Conservation (phyloP, 169 alveolate genomes). For the Cystoisospora suis region DNA sequence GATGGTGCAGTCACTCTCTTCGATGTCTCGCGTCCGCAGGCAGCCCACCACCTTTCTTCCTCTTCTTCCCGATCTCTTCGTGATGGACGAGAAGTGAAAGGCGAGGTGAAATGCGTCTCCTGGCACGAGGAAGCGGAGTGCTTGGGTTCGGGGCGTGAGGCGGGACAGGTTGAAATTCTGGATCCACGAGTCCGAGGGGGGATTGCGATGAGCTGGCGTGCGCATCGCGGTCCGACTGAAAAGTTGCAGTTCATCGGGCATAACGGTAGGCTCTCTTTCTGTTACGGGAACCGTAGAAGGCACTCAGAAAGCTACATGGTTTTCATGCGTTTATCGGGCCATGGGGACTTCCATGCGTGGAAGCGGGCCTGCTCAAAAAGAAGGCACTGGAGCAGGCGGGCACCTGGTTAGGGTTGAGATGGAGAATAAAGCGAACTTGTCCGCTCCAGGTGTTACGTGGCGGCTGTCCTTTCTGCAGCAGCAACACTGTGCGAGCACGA, state of each 20-base stretch:
- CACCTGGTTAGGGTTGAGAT: no score
- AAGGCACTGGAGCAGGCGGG: no score
- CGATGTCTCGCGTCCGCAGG: not conserved
- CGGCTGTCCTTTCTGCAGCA: no score
- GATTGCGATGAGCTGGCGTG: not conserved
- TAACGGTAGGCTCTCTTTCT: conserved; percentile 9
- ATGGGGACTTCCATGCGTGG: no score
- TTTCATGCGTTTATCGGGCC: no score
- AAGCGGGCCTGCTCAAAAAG: no score
- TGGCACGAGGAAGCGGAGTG: conserved; percentile 15
- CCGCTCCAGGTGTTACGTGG: no score
- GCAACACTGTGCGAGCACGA: no score
- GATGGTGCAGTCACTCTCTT: not conserved
- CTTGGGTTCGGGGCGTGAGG: conserved; percentile 7
- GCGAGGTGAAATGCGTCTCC: not conserved
- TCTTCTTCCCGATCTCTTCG: not conserved
- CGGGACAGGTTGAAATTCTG: not conserved
- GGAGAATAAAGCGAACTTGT: no score
- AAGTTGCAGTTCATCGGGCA: not conserved
- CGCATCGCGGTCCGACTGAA: conserved; percentile 37
- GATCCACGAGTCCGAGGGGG: conserved; percentile 21
- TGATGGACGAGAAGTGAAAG: not conserved
- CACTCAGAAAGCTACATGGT: no score
- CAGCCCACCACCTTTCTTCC: not conserved
- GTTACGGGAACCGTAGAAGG: no score